These are phyloP conservation scores for Raffaelea ambrosiae DNA, from an alignment of 2,329 filamentous ascomycete genomes.

Conservation along the genomic window DNA sequence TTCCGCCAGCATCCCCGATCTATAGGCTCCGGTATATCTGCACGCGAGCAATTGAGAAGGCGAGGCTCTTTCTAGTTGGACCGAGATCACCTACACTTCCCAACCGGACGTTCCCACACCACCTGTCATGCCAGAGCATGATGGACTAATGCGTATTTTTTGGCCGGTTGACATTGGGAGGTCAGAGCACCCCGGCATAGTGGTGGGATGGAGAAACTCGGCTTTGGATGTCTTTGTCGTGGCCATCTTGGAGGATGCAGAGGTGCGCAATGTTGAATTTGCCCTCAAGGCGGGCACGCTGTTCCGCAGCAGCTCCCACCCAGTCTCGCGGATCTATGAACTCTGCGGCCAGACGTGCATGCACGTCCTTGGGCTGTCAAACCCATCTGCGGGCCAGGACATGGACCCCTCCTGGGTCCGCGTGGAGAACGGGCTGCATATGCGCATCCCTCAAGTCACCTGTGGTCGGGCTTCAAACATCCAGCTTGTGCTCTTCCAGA, in stretches of 20 bases:
- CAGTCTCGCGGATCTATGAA: slow-evolving; percentile 70
- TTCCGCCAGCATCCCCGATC: slow-evolving; percentile 67
- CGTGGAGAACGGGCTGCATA: slow-evolving; percentile 43
- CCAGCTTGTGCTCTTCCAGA: slow-evolving; percentile 82
- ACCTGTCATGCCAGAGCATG: slow-evolving; percentile 57
- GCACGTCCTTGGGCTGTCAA: slow-evolving; percentile 78
- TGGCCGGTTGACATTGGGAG: slow-evolving; percentile 83
- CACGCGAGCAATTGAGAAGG: slow-evolving; percentile 87
- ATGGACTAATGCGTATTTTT: slow-evolving; percentile 96
- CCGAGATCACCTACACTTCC: slow-evolving; percentile 17
- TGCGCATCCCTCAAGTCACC: slow-evolving; percentile 59
- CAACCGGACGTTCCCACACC: not conserved
- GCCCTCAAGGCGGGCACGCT: slow-evolving; percentile 78
- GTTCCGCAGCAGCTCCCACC: slow-evolving; percentile 72
- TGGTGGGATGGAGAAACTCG: slow-evolving; percentile 95
- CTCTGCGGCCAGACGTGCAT: slow-evolving; percentile 76
- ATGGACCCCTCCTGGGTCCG: slow-evolving; percentile 65
- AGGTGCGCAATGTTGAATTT: slow-evolving; percentile 78
- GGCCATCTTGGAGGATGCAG: slow-evolving; percentile 80
- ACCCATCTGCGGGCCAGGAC: slow-evolving; percentile 33
- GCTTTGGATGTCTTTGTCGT: slow-evolving; percentile 84
- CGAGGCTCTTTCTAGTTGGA: slow-evolving; percentile 77
- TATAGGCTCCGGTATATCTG: slow-evolving; percentile 73
- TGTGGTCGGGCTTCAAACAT: slow-evolving; percentile 65
- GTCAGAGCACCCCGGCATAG: slow-evolving; percentile 68